A percentile compares a stretch with the other conserved stretches of the same genome.
Conservation (phyloP, 148 eudicot species). For the Mesembryanthemum crystallinum region DNA sequence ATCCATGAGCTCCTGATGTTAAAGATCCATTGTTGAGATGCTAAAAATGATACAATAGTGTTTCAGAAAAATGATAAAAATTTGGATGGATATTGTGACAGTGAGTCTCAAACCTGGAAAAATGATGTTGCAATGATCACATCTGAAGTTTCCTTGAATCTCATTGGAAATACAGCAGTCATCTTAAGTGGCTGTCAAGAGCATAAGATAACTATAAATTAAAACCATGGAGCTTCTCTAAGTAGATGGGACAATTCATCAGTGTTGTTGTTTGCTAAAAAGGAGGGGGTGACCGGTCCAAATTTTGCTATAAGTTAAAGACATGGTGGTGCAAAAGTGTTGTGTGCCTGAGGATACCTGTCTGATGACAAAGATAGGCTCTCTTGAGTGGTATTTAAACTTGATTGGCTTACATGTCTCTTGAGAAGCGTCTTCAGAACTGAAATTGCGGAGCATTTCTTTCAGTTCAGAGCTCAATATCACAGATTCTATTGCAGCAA, state of each 20-base stretch:
- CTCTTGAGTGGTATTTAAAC: constrained; percentile 73
- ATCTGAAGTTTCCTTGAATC: constrained; percentile 77
- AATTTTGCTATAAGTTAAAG: not conserved
- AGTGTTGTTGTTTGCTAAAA: not conserved
- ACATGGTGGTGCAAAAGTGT: too few species aligned
- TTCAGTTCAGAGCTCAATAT: constrained; percentile 77
- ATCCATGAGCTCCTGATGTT: constrained; percentile 70
- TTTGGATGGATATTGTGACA: not conserved
- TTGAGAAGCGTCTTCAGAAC: constrained; percentile 36
- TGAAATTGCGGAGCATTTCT: constrained; percentile 53
- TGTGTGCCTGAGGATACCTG: constrained; percentile 44
- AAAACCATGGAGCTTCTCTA: not conserved
- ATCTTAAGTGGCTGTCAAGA: constrained; percentile 62
- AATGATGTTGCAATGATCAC: constrained; percentile 81
- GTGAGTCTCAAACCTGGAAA: constrained; percentile 70
- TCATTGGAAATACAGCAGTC: constrained; percentile 78
- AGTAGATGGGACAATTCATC: not conserved
- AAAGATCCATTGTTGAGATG: constrained; percentile 4
- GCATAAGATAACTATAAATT: constrained; percentile 7
- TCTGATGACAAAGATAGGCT: constrained; percentile 74
- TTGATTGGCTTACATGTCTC: constrained; percentile 65
- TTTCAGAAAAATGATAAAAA: not conserved
- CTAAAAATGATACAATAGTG: not conserved
- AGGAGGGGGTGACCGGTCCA: not conserved
- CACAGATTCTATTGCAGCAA: constrained; percentile 68